A percentile compares a stretch with the other conserved stretches of the same genome.
These are phyloP conservation scores for Melanogaster broomeanus DNA, from an alignment of 768 basidiomycete species.

Conservation along the genomic window DNA sequence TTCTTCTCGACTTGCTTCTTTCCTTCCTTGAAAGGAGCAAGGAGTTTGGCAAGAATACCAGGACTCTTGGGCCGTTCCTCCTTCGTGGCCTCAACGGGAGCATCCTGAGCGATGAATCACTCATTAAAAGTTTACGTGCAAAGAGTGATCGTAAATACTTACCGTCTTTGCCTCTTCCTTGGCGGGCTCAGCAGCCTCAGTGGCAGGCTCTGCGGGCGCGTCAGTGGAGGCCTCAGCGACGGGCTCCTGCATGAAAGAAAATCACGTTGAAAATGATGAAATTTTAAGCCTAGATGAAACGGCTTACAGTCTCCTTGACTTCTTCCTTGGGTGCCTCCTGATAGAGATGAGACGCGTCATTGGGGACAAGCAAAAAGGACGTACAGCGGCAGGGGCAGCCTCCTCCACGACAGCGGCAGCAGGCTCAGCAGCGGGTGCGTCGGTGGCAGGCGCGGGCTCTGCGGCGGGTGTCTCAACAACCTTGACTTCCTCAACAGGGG, in stretches of 20 bases:
- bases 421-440: slow-evolving; percentile 28
- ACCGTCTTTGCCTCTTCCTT: slow-evolving; percentile 48
- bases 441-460: slow-evolving; percentile 32
- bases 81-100: slow-evolving; percentile 63
- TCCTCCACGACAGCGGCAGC: too few species aligned
- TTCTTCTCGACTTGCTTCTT: slow-evolving; percentile 57
- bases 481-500: slow-evolving; percentile 56
- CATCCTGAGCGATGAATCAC: slow-evolving; percentile 30
- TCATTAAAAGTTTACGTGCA: slow-evolving; percentile 31
- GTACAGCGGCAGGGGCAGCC: slow-evolving; percentile 36
- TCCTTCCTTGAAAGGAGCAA: slow-evolving; percentile 71
- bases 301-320: slow-evolving; percentile 39
- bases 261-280: slow-evolving; percentile 4
- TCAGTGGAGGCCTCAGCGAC: slow-evolving; percentile 28
- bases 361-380: slow-evolving; percentile 16
- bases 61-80: slow-evolving; percentile 84
- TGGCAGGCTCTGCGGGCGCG: slow-evolving; percentile 23
- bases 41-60: slow-evolving; percentile 71
- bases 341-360: background rate
- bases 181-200: slow-evolving; percentile 36
- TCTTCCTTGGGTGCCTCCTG: slow-evolving; percentile 47
- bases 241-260: slow-evolving; percentile 36
- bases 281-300: too few species aligned
- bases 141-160: slow-evolving; percentile 9
- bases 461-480: slow-evolving; percentile 40